phyloP scores from a whole-genome alignment of 352 stramenopile species.

The Peronospora farinosa region DNA sequence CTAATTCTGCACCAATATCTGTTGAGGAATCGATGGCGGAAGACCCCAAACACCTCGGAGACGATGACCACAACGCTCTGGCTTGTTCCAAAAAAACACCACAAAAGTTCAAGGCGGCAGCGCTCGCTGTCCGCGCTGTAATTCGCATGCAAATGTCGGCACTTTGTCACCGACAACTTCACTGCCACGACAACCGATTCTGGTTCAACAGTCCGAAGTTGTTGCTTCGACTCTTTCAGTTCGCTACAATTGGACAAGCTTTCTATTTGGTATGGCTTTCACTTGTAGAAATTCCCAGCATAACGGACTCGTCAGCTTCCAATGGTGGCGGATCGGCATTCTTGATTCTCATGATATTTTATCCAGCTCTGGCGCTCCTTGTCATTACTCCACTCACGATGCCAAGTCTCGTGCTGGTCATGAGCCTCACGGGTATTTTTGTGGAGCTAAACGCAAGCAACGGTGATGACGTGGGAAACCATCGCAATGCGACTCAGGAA shows the following conservation, averaged over 20 bases:
- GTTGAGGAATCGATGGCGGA: constrained; percentile 12
- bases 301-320: constrained; percentile 19
- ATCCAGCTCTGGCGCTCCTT: constrained; percentile 59
- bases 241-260: constrained; percentile 78
- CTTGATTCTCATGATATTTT: constrained; percentile 59
- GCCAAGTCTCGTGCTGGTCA: constrained; percentile 80
- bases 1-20: constrained; percentile 15
- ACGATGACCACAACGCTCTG: constrained; percentile 4
- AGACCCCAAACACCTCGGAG: constrained; percentile 5
- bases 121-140: constrained; percentile 54
- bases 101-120: constrained; percentile 47
- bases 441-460: constrained; percentile 61
- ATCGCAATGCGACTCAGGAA: constrained; percentile 29
- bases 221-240: constrained; percentile 75
- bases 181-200: constrained; percentile 76
- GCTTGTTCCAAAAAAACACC: constrained; percentile 16
- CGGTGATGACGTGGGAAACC: constrained; percentile 14
- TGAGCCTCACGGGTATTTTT: constrained; percentile 84
- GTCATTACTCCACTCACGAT: constrained; percentile 83
- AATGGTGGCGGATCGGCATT: constrained; percentile 16
- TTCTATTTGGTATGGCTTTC: constrained; percentile 86
- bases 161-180: constrained; percentile 73
- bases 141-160: constrained; percentile 87
- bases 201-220: constrained; percentile 76
- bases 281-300: constrained; percentile 52